A percentile compares a stretch with the other conserved stretches of the same genome.
Evolutionary conservation across 2,329 filamentous ascomycete genomes (phyloP).

Genomic region (Epicoccum nigrum): DNA sequence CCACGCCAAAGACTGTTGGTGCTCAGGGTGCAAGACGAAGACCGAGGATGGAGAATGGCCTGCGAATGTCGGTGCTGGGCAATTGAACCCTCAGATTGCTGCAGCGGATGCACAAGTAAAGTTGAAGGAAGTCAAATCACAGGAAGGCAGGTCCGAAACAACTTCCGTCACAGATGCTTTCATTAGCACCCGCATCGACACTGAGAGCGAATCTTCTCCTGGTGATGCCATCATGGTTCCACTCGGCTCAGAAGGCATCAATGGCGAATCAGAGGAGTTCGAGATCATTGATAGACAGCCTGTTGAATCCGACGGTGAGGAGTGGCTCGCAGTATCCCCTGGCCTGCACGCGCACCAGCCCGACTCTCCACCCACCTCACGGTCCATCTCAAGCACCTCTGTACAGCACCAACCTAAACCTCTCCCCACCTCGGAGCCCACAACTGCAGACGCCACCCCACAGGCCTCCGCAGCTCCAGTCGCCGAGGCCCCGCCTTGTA

Average conservation of each 20-base stretch:
- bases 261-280: neutral
- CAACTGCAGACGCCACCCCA: too few species aligned
- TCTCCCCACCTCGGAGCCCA: too few species aligned
- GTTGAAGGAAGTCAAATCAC: too few species aligned
- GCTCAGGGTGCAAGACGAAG: slow-evolving; percentile 7
- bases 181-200: neutral
- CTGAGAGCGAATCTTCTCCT: neutral
- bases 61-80: too few species aligned
- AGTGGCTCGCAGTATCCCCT: neutral
- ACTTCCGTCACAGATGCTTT: too few species aligned
- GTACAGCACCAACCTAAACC: neutral
- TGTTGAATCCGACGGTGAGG: slow-evolving; percentile 1
- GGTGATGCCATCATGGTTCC: neutral
- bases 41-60: too few species aligned
- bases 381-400: neutral
- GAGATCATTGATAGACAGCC: neutral
- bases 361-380: neutral
- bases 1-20: slow-evolving; percentile 35
- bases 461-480: neutral
- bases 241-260: neutral
- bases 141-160: neutral
- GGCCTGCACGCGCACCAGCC: neutral
- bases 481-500: neutral
- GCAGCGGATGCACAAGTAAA: too few species aligned
- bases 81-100: too few species aligned